Conservation (phyloP, 2,329 filamentous ascomycete genomes). For the Rutstroemia sp. region DNA sequence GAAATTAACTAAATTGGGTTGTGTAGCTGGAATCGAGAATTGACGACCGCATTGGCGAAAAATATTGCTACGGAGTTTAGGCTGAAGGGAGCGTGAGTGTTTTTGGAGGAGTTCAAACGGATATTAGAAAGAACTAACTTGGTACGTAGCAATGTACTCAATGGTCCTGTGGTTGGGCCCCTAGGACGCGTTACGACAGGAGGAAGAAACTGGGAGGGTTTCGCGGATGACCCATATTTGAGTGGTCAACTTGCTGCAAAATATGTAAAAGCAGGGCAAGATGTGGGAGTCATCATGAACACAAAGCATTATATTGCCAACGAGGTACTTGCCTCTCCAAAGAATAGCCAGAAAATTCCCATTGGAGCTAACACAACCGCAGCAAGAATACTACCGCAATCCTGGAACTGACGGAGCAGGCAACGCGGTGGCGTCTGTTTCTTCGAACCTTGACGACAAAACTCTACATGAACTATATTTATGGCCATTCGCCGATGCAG, state of each 20-base stretch:
- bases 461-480: constrained; percentile 71
- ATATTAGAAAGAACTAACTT: too few relatives aligned
- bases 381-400: constrained; percentile 45
- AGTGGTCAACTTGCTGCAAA: constrained; percentile 41
- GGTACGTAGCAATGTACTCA: too few relatives aligned
- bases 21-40: constrained; percentile 50
- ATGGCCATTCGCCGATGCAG: constrained; percentile 77
- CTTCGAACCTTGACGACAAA: constrained; percentile 71
- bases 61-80: constrained; percentile 67
- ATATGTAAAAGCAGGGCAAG: constrained; percentile 20
- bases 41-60: constrained; percentile 58
- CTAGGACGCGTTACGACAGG: constrained; percentile 59
- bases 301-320: constrained; percentile 55
- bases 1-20: too few relatives aligned
- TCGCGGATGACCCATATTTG: constrained; percentile 44
- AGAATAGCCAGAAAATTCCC: too few relatives aligned
- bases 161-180: constrained; percentile 54
- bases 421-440: constrained; percentile 36
- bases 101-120: constrained; percentile 34
- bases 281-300: constrained; percentile 18
- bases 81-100: constrained; percentile 66
- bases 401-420: constrained; percentile 32
- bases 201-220: constrained; percentile 62
- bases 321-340: constrained; percentile 34
- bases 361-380: too few relatives aligned